phyloP scores from a whole-genome alignment of 257 asterid genomes.

The Gentiana macrophylla region DNA sequence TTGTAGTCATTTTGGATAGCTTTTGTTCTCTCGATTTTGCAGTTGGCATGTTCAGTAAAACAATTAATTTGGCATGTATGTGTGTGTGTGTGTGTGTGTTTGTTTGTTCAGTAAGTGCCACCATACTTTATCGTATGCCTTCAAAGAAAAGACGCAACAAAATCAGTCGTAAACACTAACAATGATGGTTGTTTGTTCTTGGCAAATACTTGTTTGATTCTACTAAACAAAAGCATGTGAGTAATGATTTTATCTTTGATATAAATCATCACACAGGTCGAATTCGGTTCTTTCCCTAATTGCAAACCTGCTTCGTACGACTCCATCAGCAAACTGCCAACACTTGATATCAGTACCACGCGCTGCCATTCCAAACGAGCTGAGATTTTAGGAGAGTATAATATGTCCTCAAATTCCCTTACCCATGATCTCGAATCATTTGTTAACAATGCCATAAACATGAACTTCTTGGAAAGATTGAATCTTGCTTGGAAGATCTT shows the following conservation, averaged over 20 bases:
- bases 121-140: no score
- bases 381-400: slow-evolving; percentile 40
- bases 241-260: slow-evolving; percentile 3
- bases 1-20: no score
- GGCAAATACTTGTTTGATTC: background rate
- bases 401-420: slow-evolving; percentile 38
- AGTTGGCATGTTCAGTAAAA: no score
- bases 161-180: no score
- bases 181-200: background rate
- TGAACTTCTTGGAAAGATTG: slow-evolving; percentile 79
- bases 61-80: no score
- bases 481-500: slow-evolving; percentile 93
- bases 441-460: slow-evolving; percentile 53
- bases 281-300: slow-evolving; percentile 39
- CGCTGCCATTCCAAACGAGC: slow-evolving; percentile 60
- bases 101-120: no score
- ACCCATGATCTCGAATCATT: slow-evolving; percentile 68
- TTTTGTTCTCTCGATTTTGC: no score
- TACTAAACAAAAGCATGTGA: background rate
- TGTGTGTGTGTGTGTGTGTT: no score
- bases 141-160: no score
- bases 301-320: slow-evolving; percentile 32
- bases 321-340: slow-evolving; percentile 26
- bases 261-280: slow-evolving; percentile 36
- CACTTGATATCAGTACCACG: slow-evolving; percentile 22